phyloP scores from a whole-genome alignment of 164 flowering plant species.

The Stephania yunnanensis region DNA sequence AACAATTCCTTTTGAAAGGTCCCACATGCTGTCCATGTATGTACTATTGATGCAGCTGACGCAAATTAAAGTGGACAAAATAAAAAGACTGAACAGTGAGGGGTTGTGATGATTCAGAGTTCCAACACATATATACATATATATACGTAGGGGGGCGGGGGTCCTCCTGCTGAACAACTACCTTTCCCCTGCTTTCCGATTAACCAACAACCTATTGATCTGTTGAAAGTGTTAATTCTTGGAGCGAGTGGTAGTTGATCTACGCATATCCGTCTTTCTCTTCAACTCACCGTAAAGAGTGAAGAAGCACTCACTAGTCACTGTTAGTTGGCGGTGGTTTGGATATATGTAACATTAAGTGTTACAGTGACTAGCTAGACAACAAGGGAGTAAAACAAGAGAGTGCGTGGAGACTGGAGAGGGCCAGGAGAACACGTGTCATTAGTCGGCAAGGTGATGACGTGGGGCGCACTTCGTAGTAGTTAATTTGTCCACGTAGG shows the following conservation, averaged over 20 bases:
- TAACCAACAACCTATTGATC: neutral
- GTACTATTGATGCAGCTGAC: too few relatives aligned
- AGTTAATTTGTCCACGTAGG: neutral
- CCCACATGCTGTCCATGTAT: neutral
- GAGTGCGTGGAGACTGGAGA: neutral
- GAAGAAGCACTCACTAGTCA: neutral
- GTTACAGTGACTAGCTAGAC: too few relatives aligned
- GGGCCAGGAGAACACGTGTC: neutral
- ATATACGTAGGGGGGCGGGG: neutral
- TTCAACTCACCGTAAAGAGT: neutral
- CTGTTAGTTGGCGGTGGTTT: neutral
- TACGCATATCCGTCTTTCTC: neutral
- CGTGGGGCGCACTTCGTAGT: neutral
- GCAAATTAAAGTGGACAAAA: neutral
- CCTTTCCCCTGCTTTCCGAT: neutral
- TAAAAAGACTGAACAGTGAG: neutral
- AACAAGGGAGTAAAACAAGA: neutral
- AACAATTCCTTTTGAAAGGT: neutral
- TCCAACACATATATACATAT: neutral
- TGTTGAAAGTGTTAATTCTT: neutral
- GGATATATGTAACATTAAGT: neutral
- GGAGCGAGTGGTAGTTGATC: neutral
- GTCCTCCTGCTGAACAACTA: neutral
- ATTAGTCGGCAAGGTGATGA: neutral
- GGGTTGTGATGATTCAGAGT: neutral